Base-by-base conservation (phyloP, 2,329 filamentous ascomycete genomes). In the Arthrobotrys sphaeroides region DNA sequence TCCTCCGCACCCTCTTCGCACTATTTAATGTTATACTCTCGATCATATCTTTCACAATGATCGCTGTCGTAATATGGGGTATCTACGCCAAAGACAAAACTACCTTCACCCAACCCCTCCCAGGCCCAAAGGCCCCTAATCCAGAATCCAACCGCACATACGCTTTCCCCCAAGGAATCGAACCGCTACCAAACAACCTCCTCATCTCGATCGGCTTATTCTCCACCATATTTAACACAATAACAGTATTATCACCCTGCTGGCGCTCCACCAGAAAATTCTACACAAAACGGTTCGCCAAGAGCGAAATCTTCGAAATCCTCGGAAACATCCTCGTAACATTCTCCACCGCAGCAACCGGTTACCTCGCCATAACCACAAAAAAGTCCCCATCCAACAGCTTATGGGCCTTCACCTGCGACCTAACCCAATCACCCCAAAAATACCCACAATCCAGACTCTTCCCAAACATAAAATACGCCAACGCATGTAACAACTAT, bases 361-460 rank as follows among this genome's bases (percentile, higher is more conserved):
- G 51, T 0, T 75, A 75, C 49, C 60, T 75, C 33, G 42, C 64
- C 47, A 51, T 69, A 12, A 36, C 13, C 6, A 12, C 24, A 53
- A 69, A 75, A 20, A 33, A 22, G 69, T 36, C 13, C 5, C 5
- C n/a, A 59, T 3, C 57, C n/a, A n/a, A 16, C 6, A 69, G 64
- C 18, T 20, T 75, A 7, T 75, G 72, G 72, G 72, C 18, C 3
- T 75, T 42, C 59, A n/a, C 59, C 12, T 75, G 72, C 61, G 31
- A 26, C 10, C n/a, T 60, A 13, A 16, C 40, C 4, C 10, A n/a
- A 5, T 22, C 40, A 22, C 12, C 66, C 1, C 13, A 38, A 2
- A 65, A 28, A 24, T 36, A 43, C 13, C 18, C 26, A 28, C 31
- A 64, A 18, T 3, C 28, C 2, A 20, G 6, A 22, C 33, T 68